Conservation (phyloP, 2,329 filamentous ascomycete genomes). For the Penicillium sp. region DNA sequence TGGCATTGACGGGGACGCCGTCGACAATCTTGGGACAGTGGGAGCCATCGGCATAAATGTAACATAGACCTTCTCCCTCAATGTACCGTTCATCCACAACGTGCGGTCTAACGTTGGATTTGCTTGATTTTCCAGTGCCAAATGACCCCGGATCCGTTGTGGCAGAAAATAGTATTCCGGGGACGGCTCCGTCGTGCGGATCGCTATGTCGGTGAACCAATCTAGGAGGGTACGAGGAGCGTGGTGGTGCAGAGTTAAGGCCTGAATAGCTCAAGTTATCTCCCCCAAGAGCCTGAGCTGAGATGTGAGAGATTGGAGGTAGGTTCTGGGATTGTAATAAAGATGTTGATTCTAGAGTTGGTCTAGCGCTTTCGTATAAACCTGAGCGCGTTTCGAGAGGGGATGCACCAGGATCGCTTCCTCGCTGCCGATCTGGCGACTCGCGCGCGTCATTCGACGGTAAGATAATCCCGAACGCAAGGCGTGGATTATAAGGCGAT, state of each 20-base stretch:
- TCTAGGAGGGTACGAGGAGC: conserved; percentile 26
- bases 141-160: conserved; percentile 6
- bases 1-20: conserved; percentile 84
- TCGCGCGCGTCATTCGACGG: conserved; percentile 25
- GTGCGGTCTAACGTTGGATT: conserved; percentile 33
- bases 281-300: conserved; percentile 28
- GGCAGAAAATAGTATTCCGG: conserved; percentile 16
- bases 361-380: conserved; percentile 24
- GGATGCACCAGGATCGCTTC: conserved; percentile 26
- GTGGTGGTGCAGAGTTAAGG: conserved; percentile 27
- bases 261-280: conserved; percentile 26
- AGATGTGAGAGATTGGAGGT: conserved; percentile 39
- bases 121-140: conserved; percentile 18
- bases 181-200: conserved; percentile 22
- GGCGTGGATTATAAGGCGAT: conserved; percentile 33
- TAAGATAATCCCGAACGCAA: conserved; percentile 25
- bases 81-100: conserved; percentile 54
- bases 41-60: conserved; percentile 83
- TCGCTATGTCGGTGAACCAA: conserved; percentile 24
- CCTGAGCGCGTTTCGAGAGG: conserved; percentile 21
- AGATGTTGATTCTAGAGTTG: conserved; percentile 26
- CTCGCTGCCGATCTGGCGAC: conserved; percentile 25
- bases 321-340: conserved; percentile 29
- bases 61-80: conserved; percentile 79
- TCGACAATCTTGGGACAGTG: conserved; percentile 84